Conservation (phyloP, 2,329 filamentous ascomycete species). For the Clarireedia homoeocarpa region DNA sequence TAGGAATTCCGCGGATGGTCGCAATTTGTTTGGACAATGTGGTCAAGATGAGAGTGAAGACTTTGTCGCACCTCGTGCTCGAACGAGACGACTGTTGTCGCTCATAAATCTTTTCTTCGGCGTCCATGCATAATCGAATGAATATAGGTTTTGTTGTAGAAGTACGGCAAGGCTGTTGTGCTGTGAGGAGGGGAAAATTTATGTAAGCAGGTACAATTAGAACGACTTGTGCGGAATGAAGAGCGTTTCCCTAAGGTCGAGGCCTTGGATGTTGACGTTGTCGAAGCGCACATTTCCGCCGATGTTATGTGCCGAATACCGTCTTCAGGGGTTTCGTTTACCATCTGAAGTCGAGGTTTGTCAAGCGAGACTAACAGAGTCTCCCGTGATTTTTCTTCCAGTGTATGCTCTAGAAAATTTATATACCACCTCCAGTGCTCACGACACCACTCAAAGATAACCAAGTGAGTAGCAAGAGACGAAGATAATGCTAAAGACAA, state of each 20-base stretch:
- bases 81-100: background rate
- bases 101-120: background rate
- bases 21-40: background rate
- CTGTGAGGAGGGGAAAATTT: too few species aligned
- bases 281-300: background rate
- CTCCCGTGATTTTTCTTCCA: constrained; percentile 4
- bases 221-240: constrained; percentile 1
- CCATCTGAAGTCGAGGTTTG: background rate
- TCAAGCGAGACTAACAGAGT: background rate
- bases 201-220: background rate
- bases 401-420: constrained; percentile 28
- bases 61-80: background rate
- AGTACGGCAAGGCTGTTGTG: background rate
- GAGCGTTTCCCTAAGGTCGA: background rate
- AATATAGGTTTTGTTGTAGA: background rate
- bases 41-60: background rate
- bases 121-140: background rate
- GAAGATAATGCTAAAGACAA: constrained; percentile 16
- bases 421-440: constrained; percentile 38
- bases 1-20: background rate
- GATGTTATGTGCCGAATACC: background rate
- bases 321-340: background rate
- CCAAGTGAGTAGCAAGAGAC: constrained; percentile 29
- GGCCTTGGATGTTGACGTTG: background rate
- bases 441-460: constrained; percentile 31